Percentiles rank a stretch among this genome's conserved stretches.
These are phyloP conservation scores for Acer yangbiense DNA, from an alignment of 345 rosid species.

Conservation along the genomic window DNA sequence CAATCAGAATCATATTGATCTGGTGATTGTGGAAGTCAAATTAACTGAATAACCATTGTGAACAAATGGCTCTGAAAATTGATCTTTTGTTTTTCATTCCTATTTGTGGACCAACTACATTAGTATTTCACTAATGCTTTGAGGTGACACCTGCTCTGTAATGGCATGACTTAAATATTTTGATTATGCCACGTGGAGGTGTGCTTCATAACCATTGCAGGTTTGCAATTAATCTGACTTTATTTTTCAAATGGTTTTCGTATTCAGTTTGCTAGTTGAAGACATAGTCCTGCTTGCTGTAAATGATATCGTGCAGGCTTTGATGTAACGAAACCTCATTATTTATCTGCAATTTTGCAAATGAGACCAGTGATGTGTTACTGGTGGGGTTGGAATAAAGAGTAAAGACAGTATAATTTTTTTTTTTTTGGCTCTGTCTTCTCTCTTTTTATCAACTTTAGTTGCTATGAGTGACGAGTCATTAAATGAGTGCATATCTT, in stretches of 20 bases:
- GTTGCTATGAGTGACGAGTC: not conserved
- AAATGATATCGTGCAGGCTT: not conserved
- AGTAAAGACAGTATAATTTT: not conserved
- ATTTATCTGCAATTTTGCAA: slow-evolving; percentile 1
- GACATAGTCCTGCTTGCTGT: not conserved
- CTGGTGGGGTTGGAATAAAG: not conserved
- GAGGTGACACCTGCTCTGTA: not conserved
- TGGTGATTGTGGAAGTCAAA: not conserved
- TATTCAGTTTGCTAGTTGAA: not conserved
- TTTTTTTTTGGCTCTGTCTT: not conserved
- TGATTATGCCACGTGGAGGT: not conserved
- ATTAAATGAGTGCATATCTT: not conserved
- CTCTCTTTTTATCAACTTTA: not conserved
- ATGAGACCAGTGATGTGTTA: not conserved
- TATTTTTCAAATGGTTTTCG: not conserved
- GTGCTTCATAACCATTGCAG: not conserved
- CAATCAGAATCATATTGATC: not conserved
- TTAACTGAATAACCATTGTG: not conserved
- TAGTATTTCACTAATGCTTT: not conserved
- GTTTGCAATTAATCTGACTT: not conserved
- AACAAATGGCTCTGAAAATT: not conserved
- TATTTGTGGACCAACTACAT: not conserved
- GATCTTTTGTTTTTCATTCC: slow-evolving; percentile 1
- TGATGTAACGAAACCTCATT: not conserved
- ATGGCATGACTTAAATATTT: not conserved